These are phyloP conservation scores for Escovopsis sp. DNA, from an alignment of 2,329 filamentous ascomycete genomes.

Conservation along the genomic window DNA sequence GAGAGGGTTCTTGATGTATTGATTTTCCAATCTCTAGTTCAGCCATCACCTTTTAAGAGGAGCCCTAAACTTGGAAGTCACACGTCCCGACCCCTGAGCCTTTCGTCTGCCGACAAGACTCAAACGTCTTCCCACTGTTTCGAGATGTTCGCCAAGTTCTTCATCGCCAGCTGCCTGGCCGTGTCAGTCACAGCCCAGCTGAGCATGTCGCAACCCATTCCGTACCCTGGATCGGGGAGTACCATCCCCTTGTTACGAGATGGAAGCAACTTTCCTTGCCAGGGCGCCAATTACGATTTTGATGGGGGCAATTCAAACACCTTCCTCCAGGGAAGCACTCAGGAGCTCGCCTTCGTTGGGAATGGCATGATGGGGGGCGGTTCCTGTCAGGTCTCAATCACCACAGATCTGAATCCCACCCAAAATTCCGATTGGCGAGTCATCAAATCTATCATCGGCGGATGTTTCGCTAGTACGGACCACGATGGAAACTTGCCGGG, in stretches of 20 bases:
- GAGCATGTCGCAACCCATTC: constrained; percentile 27
- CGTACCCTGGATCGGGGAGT: constrained; percentile 32
- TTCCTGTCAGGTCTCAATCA: constrained; percentile 79
- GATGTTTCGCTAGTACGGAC: constrained; percentile 58
- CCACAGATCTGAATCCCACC: constrained; percentile 57
- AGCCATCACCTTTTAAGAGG: constrained; percentile 6
- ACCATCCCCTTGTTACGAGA: constrained; percentile 48
- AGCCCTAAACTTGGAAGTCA: too few species aligned
- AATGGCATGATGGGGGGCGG: constrained; percentile 77
- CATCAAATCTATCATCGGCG: constrained; percentile 75
- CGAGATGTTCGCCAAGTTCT: background rate
- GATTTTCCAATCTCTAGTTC: too few species aligned
- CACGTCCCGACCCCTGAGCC: constrained; percentile 5
- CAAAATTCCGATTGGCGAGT: constrained; percentile 66
- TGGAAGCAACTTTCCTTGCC: constrained; percentile 73
- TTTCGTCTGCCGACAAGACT: constrained; percentile 20
- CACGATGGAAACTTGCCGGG: constrained; percentile 40
- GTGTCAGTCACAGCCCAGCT: too few species aligned
- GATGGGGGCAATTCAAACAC: too few species aligned
- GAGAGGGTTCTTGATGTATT: too few species aligned
- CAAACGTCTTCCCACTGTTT: constrained; percentile 4
- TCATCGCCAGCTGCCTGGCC: too few species aligned
- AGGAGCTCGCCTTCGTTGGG: constrained; percentile 50
- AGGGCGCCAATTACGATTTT: too few species aligned
- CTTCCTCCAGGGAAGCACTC: constrained; percentile 32